Evolutionary conservation across 768 basidiomycete species (phyloP).

Genomic region (Boletus reticulatus): DNA sequence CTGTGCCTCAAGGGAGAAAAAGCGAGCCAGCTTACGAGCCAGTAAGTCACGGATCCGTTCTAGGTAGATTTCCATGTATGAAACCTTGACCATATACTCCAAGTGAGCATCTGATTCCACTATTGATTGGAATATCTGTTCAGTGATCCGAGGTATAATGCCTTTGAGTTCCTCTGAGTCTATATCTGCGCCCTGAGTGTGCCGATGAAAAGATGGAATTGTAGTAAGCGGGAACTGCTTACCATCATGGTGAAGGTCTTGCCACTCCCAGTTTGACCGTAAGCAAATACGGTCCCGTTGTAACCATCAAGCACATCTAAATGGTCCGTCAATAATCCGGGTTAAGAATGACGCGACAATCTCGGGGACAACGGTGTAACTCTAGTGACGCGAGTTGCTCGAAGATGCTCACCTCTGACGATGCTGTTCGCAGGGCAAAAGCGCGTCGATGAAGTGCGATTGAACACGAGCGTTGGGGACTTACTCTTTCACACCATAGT

Average conservation of each 20-base stretch:
- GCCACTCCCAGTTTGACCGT: constrained; percentile 95
- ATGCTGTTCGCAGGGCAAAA: constrained; percentile 49
- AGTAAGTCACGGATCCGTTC: constrained; percentile 94
- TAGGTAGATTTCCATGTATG: constrained; percentile 99
- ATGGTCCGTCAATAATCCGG: constrained; percentile 17
- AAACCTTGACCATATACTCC: constrained; percentile 99
- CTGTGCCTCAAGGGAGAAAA: not conserved
- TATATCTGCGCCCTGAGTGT: constrained; percentile 87
- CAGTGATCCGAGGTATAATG: constrained; percentile 96
- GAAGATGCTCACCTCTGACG: constrained; percentile 67
- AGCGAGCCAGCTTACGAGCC: constrained; percentile 64
- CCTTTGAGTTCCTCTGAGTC: constrained; percentile 92
- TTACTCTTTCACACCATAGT: constrained; percentile 97
- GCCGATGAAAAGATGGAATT: constrained; percentile 7
- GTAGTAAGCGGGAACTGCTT: constrained; percentile 15
- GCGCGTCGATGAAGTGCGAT: constrained; percentile 17
- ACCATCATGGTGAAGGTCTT: constrained; percentile 99
- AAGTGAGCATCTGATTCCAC: constrained; percentile 92
- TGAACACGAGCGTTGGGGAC: constrained; percentile 29
- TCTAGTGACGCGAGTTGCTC: not conserved
- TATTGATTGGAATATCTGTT: constrained; percentile 98
- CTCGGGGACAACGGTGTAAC: not conserved
- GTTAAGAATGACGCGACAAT: constrained; percentile 1
- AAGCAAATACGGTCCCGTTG: constrained; percentile 97
- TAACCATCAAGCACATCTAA: constrained; percentile 97